A percentile compares a stretch with the other conserved stretches of the same genome.
Evolutionary conservation across 805 yeast genomes (phyloP).

Genomic region (Kurtzmaniella fragi): DNA sequence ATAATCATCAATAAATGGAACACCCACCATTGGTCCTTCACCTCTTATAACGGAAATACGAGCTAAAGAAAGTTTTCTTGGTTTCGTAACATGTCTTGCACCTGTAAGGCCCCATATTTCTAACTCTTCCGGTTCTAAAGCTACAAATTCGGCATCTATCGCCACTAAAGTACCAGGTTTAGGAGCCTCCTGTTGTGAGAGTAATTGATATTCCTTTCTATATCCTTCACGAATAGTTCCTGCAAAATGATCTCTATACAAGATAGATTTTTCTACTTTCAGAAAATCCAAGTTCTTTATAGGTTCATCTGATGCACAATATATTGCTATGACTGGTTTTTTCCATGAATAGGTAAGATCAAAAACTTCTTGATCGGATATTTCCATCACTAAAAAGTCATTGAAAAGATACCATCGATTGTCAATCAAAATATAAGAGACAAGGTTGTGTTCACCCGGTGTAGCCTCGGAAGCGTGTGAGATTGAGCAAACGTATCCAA

Average conservation of each 20-base stretch:
- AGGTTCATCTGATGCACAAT: constrained; percentile 17
- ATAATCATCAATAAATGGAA: constrained; percentile 90
- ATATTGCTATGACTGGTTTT: constrained; percentile 66
- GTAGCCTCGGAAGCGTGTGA: constrained; percentile 37
- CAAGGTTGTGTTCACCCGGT: constrained; percentile 49
- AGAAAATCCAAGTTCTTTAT: constrained; percentile 26
- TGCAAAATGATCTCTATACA: constrained; percentile 73
- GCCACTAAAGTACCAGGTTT: constrained; percentile 74
- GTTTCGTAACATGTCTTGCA: constrained; percentile 59
- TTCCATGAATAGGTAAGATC: constrained; percentile 77
- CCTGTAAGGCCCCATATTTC: constrained; percentile 73
- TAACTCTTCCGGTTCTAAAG: constrained; percentile 67
- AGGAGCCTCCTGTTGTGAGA: constrained; percentile 70
- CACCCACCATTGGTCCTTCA: constrained; percentile 59
- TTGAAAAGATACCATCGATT: constrained; percentile 80
- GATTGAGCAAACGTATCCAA: constrained; percentile 69
- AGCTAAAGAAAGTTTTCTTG: constrained; percentile 74
- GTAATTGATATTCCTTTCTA: constrained; percentile 60
- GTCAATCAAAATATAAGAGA: constrained; percentile 50
- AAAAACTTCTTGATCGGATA: constrained; percentile 74
- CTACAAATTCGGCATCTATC: constrained; percentile 95
- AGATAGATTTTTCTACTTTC: constrained; percentile 52
- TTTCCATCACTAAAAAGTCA: constrained; percentile 79
- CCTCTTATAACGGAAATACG: constrained; percentile 84
- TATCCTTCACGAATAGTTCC: constrained; percentile 56